These are phyloP conservation scores for Dioszegia hungarica DNA, from an alignment of 768 basidiomycete genomes.

Conservation along the genomic window DNA sequence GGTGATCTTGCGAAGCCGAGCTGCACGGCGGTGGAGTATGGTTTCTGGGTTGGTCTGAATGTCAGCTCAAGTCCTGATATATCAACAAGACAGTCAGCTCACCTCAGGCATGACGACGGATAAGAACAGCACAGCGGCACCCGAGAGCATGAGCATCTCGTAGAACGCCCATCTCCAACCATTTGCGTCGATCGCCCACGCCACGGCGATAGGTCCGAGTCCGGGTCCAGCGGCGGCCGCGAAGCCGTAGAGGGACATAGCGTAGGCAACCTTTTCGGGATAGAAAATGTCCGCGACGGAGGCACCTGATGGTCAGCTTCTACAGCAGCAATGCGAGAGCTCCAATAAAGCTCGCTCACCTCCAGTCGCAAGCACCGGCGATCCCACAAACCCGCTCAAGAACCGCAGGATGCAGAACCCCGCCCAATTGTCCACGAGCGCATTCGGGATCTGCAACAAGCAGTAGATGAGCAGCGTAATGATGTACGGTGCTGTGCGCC, in stretches of 20 bases:
- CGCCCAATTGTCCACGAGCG: slow-evolving; percentile 23
- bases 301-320: slow-evolving; percentile 12
- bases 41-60: slow-evolving; percentile 17
- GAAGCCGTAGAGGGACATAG: slow-evolving; percentile 29
- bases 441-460: slow-evolving; percentile 21
- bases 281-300: slow-evolving; percentile 30
- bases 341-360: slow-evolving; percentile 7
- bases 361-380: slow-evolving; percentile 33
- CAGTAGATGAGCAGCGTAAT: slow-evolving; percentile 25
- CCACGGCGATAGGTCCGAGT: slow-evolving; percentile 28
- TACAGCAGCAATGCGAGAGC: neutral
- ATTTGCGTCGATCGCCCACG: slow-evolving; percentile 20
- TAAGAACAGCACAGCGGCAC: slow-evolving; percentile 18
- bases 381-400: slow-evolving; percentile 33
- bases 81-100: neutral
- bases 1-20: slow-evolving; percentile 20
- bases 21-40: slow-evolving; percentile 27
- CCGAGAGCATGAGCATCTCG: slow-evolving; percentile 26
- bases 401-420: slow-evolving; percentile 27
- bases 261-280: slow-evolving; percentile 23
- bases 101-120: slow-evolving; percentile 29
- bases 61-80: slow-evolving; percentile 5
- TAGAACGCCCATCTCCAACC: slow-evolving; percentile 37
- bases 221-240: slow-evolving; percentile 31
- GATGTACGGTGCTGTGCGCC: slow-evolving; percentile 29